Base-by-base conservation (phyloP, 2,329 filamentous ascomycete species). In the Colletotrichum aenigma region DNA sequence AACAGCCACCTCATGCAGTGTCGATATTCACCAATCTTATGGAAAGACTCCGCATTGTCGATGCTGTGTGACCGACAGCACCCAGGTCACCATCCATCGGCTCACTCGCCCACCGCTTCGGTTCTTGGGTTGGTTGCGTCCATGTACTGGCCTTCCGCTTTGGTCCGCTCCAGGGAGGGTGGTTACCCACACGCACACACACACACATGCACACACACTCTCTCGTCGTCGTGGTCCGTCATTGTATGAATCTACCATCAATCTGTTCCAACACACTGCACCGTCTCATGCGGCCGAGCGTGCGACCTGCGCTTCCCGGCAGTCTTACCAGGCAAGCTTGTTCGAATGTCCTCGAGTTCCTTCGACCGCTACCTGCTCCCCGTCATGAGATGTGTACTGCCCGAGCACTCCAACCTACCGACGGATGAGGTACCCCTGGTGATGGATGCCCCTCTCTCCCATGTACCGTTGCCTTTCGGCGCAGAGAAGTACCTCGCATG, bases 261-360 rank as follows among this genome's bases (percentile, higher is more conserved):
- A 28, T 67, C 38, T 36, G 43, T 28, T 66, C 70, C 70, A 66
- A 76, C 71, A 70, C 65, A 70, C 58, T 65, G 36, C 36, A 61
- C 58, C 52, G 48, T 21, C 36, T 61, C 30, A 76, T 76, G 74
- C 71, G 74, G 74, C 74, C 74, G 43, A 7, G 38, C 3, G 74
- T 62, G 74, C 74, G 74, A 61, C 74, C 74, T 70, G n/a, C 60
- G 36, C 48, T 65, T 66, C 66, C 71, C 74, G 74, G 71, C 66
- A 75, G 70, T 76, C 65, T 34, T 34, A 30, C 48, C 30, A 68
- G 55, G 73, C 73, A 76, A 74, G 70, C 74, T 75, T 75, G 69
- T 68, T 73, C 64, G 36, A 62, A 68, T 65, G 38, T 65, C 70
- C 62, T 62, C 56, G 67, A 64, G 69, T 26, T 34, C 55, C 28